Conservation (phyloP, 1,284 basidiomycete genomes). For the Hemileia vastatrix region DNA sequence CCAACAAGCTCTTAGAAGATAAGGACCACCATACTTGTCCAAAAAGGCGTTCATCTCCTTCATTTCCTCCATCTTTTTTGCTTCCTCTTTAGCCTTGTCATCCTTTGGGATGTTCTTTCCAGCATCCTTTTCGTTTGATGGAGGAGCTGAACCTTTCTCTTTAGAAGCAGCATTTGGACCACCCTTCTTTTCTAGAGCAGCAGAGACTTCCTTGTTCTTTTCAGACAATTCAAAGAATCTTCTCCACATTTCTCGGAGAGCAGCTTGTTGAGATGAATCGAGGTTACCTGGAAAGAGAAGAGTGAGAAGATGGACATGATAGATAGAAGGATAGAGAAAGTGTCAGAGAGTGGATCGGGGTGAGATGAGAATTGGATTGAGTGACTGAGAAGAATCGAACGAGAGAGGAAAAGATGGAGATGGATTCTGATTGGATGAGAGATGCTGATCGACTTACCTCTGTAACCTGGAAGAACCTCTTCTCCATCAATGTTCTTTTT, state of each 20-base stretch:
- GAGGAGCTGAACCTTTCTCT: conserved; percentile 19
- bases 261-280: conserved; percentile 30
- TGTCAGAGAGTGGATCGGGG: no score
- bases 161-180: conserved; percentile 16
- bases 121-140: conserved; percentile 30
- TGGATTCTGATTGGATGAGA: no score
- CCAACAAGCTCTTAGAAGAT: conserved; percentile 35
- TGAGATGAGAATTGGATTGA: no score
- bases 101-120: conserved; percentile 39
- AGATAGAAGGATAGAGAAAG: not conserved
- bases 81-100: conserved; percentile 41
- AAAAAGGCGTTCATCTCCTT: conserved; percentile 38
- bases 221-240: conserved; percentile 37
- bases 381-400: no score
- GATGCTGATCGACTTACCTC: no score
- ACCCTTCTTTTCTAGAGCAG: conserved; percentile 31
- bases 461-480: no score
- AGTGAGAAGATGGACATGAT: not conserved
- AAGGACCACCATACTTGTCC: conserved; percentile 41
- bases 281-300: conserved; percentile 36
- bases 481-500: no score
- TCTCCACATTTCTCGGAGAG: conserved; percentile 35
- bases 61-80: no score
- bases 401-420: no score
- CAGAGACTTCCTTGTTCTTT: conserved; percentile 37